phyloP scores from a whole-genome alignment of 805 yeast species.

The Suhomyces sp. region DNA sequence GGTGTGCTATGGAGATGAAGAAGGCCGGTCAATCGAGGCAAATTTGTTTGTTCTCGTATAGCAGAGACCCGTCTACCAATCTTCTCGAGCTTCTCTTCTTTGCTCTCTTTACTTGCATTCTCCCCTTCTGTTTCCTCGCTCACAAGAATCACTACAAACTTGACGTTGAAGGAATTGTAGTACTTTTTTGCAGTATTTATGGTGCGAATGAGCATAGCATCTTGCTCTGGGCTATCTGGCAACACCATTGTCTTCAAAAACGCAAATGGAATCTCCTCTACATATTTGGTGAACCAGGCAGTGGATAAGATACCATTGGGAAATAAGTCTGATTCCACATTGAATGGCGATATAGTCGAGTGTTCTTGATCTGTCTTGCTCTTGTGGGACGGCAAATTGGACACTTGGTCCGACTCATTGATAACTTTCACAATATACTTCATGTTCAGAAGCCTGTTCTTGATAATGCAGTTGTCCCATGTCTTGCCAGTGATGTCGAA shows the following conservation, averaged over 20 bases:
- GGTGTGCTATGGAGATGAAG: conserved; percentile 18
- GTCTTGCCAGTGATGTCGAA: conserved; percentile 16
- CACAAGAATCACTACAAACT: conserved; percentile 24
- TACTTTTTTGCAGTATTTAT: conserved; percentile 15
- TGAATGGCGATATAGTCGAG: conserved; percentile 37
- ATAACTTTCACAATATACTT: conserved; percentile 25
- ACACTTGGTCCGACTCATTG: conserved; percentile 1
- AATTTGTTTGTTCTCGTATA: conserved; percentile 26
- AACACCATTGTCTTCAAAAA: conserved; percentile 20
- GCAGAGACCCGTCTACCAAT: conserved; percentile 15
- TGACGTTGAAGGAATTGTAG: conserved; percentile 11
- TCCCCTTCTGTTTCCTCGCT: background rate
- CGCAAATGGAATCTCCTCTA: conserved; percentile 30
- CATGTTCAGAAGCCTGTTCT: conserved; percentile 31
- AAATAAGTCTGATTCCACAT: conserved; percentile 25
- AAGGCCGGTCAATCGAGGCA: conserved; percentile 30
- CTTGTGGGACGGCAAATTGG: background rate
- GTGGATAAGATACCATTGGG: conserved; percentile 28
- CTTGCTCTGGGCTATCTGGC: conserved; percentile 8
- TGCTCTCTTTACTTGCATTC: background rate
- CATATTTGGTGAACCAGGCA: conserved; percentile 37
- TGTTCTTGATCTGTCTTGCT: conserved; percentile 14
- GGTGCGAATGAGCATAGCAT: conserved; percentile 9
- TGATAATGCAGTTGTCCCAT: conserved; percentile 41
- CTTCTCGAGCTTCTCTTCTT: background rate